Evolutionary conservation across 192 early-diverging fungal genomes (phyloP).

Genomic region (Backusella parvicylindrica): DNA sequence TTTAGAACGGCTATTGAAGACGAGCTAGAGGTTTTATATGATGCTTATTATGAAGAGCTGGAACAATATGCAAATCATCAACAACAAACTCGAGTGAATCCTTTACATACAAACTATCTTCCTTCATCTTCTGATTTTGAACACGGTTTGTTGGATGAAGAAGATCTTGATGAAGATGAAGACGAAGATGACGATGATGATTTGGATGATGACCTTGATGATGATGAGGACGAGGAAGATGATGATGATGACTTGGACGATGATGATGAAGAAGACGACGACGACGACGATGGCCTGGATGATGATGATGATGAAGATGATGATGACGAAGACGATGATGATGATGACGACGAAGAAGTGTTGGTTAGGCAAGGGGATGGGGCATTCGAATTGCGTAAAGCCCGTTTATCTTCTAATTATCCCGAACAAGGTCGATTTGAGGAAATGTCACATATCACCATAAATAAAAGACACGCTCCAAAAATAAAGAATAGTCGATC

Average conservation of each 20-base stretch:
- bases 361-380: not conserved
- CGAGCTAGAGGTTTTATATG: slow-evolving; percentile 81
- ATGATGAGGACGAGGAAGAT: slow-evolving; percentile 51
- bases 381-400: not conserved
- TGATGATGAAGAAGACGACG: slow-evolving; percentile 44
- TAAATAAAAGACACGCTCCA: not conserved
- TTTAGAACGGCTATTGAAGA: slow-evolving; percentile 76
- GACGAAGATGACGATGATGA: slow-evolving; percentile 35
- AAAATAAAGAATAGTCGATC: not conserved
- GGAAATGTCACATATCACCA: not conserved
- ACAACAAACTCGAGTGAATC: slow-evolving; percentile 29
- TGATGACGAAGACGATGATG: not conserved
- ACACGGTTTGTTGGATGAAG: slow-evolving; percentile 38
- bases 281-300: slow-evolving; percentile 1
- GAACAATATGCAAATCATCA: slow-evolving; percentile 83
- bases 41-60: slow-evolving; percentile 86
- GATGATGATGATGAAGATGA: not conserved
- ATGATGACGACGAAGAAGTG: not conserved
- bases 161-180: slow-evolving; percentile 28
- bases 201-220: slow-evolving; percentile 39
- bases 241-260: slow-evolving; percentile 57
- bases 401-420: not conserved
- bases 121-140: not conserved
- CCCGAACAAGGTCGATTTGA: not conserved
- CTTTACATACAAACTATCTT: not conserved